Conservation (phyloP, 2,329 filamentous ascomycete genomes). For the Falciphora oryzae region DNA sequence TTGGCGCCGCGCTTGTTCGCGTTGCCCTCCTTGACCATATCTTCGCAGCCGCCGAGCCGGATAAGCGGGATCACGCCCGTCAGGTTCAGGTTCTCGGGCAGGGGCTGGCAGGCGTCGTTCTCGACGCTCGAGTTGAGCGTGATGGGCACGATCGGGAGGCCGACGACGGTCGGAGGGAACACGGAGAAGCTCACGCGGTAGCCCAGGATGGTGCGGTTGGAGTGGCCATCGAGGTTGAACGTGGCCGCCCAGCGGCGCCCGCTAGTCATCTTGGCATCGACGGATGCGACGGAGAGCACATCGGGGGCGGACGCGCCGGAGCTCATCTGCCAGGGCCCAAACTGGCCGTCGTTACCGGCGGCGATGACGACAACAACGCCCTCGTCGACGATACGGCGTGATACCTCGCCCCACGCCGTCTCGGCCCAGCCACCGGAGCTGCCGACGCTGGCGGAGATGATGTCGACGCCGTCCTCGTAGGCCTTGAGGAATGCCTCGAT, state of each 20-base stretch:
- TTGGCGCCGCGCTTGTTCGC: constrained; percentile 49
- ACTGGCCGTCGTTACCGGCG: constrained; percentile 33
- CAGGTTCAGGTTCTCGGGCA: constrained; percentile 40
- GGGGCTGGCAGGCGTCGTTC: constrained; percentile 45
- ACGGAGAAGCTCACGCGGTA: constrained; percentile 15
- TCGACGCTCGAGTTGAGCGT: constrained; percentile 36
- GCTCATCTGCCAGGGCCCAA: constrained; percentile 3
- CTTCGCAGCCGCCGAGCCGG: constrained; percentile 52
- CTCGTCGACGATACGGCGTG: constrained; percentile 31
- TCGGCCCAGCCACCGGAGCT: constrained; percentile 3
- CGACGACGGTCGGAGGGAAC: constrained; percentile 14
- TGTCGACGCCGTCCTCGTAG: constrained; percentile 31
- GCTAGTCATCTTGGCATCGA: constrained; percentile 21
- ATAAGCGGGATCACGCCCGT: constrained; percentile 53
- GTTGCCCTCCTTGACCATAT: constrained; percentile 46
- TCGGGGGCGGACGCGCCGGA: constrained; percentile 28
- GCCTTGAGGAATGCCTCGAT: constrained; percentile 31
- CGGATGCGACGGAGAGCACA: constrained; percentile 39
- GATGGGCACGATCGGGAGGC: constrained; percentile 21
- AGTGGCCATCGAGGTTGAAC: constrained; percentile 11
- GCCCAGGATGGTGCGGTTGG: constrained; percentile 12
- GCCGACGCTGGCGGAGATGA: constrained; percentile 28
- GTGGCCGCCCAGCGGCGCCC: constrained; percentile 16
- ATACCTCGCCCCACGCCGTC: constrained; percentile 3
- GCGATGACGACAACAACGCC: constrained; percentile 35